phyloP scores from a whole-genome alignment of 73 alveolate species.

The Breviolum minutum region DNA sequence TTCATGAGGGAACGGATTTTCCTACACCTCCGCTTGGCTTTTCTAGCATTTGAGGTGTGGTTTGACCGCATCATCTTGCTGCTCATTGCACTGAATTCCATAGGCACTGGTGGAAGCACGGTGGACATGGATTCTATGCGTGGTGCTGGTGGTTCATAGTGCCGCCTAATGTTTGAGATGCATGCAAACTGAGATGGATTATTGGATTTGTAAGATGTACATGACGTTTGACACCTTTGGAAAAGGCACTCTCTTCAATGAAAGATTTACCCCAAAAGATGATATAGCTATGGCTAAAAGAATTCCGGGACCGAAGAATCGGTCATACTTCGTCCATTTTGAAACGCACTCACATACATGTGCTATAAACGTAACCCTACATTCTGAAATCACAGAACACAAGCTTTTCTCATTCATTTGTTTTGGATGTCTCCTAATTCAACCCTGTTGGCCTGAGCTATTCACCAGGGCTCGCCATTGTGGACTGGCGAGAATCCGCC shows the following conservation, averaged over 20 bases:
- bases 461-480: constrained; percentile 60
- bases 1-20: background rate
- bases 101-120: background rate
- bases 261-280: no score
- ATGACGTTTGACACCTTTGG: background rate
- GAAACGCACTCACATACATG: no score
- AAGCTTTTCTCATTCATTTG: background rate
- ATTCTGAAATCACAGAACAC: no score
- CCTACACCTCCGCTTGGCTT: no score
- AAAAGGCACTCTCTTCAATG: no score
- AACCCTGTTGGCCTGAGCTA: background rate
- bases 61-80: constrained; percentile 86
- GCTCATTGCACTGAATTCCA: constrained; percentile 85
- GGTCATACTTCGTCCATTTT: no score
- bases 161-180: background rate
- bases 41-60: constrained; percentile 9
- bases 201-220: no score
- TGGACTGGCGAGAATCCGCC: constrained; percentile 74
- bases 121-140: background rate
- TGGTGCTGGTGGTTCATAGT: background rate
- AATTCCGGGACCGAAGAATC: no score
- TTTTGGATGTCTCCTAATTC: background rate
- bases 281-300: no score
- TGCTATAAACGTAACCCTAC: no score
- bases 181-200: background rate